Base-by-base conservation (phyloP, 139 green algal genomes). In the Chlorella sp. region DNA sequence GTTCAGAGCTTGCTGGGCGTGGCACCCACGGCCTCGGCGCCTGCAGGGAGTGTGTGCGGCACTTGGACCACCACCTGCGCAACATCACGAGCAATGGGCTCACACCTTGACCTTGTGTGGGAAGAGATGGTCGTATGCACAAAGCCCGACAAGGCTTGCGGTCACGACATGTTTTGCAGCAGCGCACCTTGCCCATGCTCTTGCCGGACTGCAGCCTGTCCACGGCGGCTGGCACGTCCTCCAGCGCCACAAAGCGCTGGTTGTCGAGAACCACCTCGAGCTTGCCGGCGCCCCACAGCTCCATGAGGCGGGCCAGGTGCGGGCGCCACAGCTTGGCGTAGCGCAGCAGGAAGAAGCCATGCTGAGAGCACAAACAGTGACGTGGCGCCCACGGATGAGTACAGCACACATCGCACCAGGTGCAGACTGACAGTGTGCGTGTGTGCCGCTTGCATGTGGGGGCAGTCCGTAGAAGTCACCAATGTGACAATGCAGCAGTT, bases 301-400 rank as follows among this genome's bases (percentile, higher is more conserved):
- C 35, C 1, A 72, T 50, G 68, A 93, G 82, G 22, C 71, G 60
- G 0, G 65, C 29, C 17, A 94, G 75, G 77, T 89, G 82, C 29
- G 71, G 24, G 3, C 42, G 51, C 67, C 87, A 89, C 5, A 77
- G 62, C 5, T 31, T 26, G 0, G 79, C 74, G 64, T 92, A 86
- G 31, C 82, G 73, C 59, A 90, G 77, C 66, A 96, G 83, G 82
- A 96, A 95, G 83, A 96, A 96, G 2, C 91, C 91, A 1, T 73
- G 64, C 31, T 70, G 63, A n/a, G 31, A 67, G n/a, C n/a, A 67
- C 27, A 35, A 35, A 35, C 24, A 3, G 22, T 36, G 4, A 20
- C n/a, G 35, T 36, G 61, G 55, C 26, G 4, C 6, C 27, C 27
- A 64, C 55, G 6, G 26, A 64, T 55, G 17, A 55, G 42, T 10